Base-by-base conservation (phyloP, 179 eudicot genomes). In the Spergularia azorica region DNA sequence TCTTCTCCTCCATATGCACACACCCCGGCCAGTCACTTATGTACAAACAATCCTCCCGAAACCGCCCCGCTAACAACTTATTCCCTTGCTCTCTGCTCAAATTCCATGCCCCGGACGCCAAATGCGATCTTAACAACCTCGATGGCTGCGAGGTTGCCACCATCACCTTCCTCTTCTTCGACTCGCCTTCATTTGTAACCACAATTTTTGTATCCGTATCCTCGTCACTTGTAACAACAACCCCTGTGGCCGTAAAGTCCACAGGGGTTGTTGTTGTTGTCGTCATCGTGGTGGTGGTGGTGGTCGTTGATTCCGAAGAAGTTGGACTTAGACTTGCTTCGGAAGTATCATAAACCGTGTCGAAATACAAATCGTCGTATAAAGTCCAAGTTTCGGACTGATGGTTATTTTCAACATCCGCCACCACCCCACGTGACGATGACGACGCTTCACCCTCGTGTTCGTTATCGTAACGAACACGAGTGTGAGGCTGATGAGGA, bases 1-100 rank as follows among this genome's bases (percentile, higher is more conserved):
- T 54, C 89, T 89, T 95, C 83, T 93, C 92, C 70, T 89, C 96
- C 6, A 76, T 62, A 78, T 95, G 98, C 2, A 91, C 77, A 63
- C 98, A 95, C n/a, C 98, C 98, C 0, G 98, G 98, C 98, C 98
- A 93, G 58, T 95, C 97, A 43, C 98, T 87, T 15, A 95, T 87
- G 82, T 95, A 95, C 26, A 95, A 74, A 52, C 91, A 83, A 64
- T 95, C 98, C 18, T 84, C 97, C 16, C 95, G 78, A 73, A 95
- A 95, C 61, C 98, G 58, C 51, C 97, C 91, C 39, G 92, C 98
- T 10, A 95, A 83, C 77, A 95, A 61, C 56, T 95, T 95, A 18
- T 88, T 91, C 13, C 98, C 98, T 46, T 93, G 92, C 67, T 95
- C 98, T 1, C 97, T 77, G 82, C 97, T 88, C 73, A 95, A 43